Evolutionary conservation across 164 flowering plant species (phyloP), one percentile per base, ranked within the genome.

Genomic region (Tinospora cordifolia): DNA sequence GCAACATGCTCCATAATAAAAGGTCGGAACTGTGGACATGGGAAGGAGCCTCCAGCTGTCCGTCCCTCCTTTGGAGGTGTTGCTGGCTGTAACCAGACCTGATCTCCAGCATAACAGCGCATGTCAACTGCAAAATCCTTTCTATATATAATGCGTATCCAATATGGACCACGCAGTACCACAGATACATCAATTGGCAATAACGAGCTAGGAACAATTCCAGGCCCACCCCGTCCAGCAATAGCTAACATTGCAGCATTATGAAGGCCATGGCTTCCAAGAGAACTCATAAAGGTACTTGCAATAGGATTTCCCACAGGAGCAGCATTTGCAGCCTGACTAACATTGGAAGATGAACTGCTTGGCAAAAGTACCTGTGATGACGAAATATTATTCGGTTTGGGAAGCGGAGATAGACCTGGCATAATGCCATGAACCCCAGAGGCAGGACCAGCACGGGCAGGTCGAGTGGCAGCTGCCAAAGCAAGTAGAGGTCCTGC

Each of bases 1-100:
- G 99, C 99, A 70, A 95, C 99, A 78, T 95, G 99, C 80, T 95
- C 98, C 99, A 95, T 95, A 67, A 95, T 95, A 79, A 95, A 95
- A 65, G 99, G 99, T 60, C 99, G 87, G 74, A 92, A 95, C 75
- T 95, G 99, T 26, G 99, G 98, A 66, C 99, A 95, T 60, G 99
- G 97, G 54, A 95, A 80, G 15, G 99, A 95, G 27, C 99, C 99
- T 64, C 99, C 99, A 81, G 84, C 84, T 8, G 88, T 78, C 51
- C 89, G 86, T 4, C 93, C 98, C 11, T 84, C 97, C 78, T 87
- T 89, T 21, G 98, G 97, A 15, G 99, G 99, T 63, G 99, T 92
- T 71, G 98, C 98, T 60, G 99, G 99, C 73, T 92, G 99, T 84
- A 95, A 75, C 99, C 99, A 95, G 30, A 95, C 96, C 75, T 95